A percentile compares a stretch with the other conserved stretches of the same genome.
Evolutionary conservation across 139 green algal genomes (phyloP).

Genomic region (Marvania coccoides): DNA sequence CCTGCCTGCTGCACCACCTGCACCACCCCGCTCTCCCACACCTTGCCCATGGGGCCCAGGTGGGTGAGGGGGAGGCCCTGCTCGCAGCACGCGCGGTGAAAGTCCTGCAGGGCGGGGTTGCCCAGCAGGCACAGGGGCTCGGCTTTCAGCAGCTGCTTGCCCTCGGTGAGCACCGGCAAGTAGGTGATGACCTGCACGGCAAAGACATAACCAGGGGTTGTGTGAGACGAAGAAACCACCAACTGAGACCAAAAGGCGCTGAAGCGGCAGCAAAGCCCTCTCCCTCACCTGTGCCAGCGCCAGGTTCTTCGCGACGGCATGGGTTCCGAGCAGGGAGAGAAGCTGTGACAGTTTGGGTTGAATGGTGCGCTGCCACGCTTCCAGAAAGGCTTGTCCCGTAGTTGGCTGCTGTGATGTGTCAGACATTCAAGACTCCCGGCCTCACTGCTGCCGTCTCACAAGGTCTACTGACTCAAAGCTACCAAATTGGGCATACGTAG

Average conservation of each 20-base stretch:
- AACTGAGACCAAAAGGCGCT: not conserved
- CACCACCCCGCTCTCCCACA: conserved; percentile 29
- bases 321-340: not conserved
- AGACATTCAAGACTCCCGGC: too few species aligned
- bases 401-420: not conserved
- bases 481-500: too few species aligned
- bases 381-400: conserved; percentile 6
- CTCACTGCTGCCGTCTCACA: too few species aligned
- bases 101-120: not conserved
- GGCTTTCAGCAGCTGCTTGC: conserved; percentile 19
- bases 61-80: not conserved
- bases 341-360: conserved; percentile 12
- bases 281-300: conserved; percentile 13
- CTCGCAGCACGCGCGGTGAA: conserved; percentile 12
- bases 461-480: too few species aligned
- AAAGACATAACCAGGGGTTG: not conserved
- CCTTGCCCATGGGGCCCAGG: conserved; percentile 32
- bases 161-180: conserved; percentile 23
- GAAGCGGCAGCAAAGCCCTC: not conserved
- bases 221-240: not conserved
- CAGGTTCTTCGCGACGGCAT: conserved; percentile 2
- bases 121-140: conserved; percentile 27
- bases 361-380: not conserved
- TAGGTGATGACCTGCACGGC: conserved; percentile 23
- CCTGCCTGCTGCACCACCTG: conserved; percentile 24